phyloP scores from a whole-genome alignment of 129 eudicot species.

The Erigeron canadensis region DNA sequence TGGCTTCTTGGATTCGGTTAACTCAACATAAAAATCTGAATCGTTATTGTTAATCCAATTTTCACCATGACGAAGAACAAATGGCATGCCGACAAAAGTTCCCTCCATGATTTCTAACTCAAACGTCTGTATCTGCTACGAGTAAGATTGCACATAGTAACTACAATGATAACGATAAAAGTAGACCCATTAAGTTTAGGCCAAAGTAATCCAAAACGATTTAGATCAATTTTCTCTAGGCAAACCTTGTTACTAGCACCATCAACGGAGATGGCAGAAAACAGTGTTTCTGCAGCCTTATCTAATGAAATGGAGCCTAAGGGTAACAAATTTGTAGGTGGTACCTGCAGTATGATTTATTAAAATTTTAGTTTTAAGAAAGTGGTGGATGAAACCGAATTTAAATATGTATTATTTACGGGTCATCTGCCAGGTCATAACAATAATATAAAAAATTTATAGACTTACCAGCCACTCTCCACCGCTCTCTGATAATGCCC shows the following conservation, averaged over 20 bases:
- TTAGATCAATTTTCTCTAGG: slow-evolving; percentile 21
- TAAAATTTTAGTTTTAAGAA: neutral
- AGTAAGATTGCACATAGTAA: slow-evolving; percentile 22
- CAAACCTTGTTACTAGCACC: slow-evolving; percentile 56
- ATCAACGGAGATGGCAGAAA: slow-evolving; percentile 46
- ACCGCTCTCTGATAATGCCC: slow-evolving; percentile 79
- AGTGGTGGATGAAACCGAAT: too few species aligned
- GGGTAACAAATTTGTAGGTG: slow-evolving; percentile 66
- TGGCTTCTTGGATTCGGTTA: slow-evolving; percentile 41
- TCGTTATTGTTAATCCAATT: slow-evolving; percentile 81
- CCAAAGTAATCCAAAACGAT: slow-evolving; percentile 11
- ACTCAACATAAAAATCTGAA: slow-evolving; percentile 82
- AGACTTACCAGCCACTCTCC: slow-evolving; percentile 91
- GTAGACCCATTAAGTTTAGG: neutral
- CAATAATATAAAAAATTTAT: neutral
- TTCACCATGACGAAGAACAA: slow-evolving; percentile 72
- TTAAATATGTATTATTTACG: neutral
- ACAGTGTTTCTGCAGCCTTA: slow-evolving; percentile 75
- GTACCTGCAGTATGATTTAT: slow-evolving; percentile 49
- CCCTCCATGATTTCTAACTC: slow-evolving; percentile 62
- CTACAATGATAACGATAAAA: slow-evolving; percentile 6
- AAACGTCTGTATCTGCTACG: slow-evolving; percentile 50
- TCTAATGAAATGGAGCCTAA: slow-evolving; percentile 61
- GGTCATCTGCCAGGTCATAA: neutral
- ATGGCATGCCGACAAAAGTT: slow-evolving; percentile 83